Evolutionary conservation across 345 rosid genomes (phyloP), one percentile per base, ranked within the genome.

Genomic region (Combretum micranthum): DNA sequence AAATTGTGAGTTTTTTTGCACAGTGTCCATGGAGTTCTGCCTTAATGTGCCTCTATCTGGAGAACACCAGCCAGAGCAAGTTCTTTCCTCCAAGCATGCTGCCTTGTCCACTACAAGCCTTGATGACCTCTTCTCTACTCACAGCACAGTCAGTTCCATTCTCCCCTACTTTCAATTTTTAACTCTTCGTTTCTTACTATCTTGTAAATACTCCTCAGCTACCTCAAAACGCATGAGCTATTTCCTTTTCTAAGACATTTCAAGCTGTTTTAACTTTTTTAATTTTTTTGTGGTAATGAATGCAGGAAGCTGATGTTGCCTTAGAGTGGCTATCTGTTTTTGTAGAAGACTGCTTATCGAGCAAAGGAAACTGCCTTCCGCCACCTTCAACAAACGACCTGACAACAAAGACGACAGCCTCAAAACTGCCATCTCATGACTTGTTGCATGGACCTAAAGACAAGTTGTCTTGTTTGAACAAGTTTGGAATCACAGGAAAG

Each of bases 271-370:
- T n/a, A n/a, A n/a, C n/a, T n/a, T n/a, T n/a, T n/a, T n/a, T n/a
- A n/a, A n/a, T n/a, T n/a, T n/a, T n/a, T n/a, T n/a, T n/a, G n/a
- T 19, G 32, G 21, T 52, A 2, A 3, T 12, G 13, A 39, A 15
- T 62, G 63, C 76, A 83, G 88, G 88, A 83, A 62, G 85, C 74
- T 45, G 88, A 83, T 76, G 72, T 77, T 20, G 72, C 83, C 63
- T 56, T 74, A 70, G 88, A 83, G 64, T 83, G 88, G 88, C 65
- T 83, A 3, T 77, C 88, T 3, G 68, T 73, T 12, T 80, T 83
- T 64, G 88, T 83, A n/a, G 88, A 83, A 16, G 88, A 83, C 59
- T 83, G 88, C 59, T 70, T 83, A 12, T 66, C 85, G 22, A 80
- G 85, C 69, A 47, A 65, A 44, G 85, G 85, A 23, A 80, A 70